Evolutionary conservation across 1,139 yeast genomes (phyloP).

Genomic region (Martiniozyma asiatica): DNA sequence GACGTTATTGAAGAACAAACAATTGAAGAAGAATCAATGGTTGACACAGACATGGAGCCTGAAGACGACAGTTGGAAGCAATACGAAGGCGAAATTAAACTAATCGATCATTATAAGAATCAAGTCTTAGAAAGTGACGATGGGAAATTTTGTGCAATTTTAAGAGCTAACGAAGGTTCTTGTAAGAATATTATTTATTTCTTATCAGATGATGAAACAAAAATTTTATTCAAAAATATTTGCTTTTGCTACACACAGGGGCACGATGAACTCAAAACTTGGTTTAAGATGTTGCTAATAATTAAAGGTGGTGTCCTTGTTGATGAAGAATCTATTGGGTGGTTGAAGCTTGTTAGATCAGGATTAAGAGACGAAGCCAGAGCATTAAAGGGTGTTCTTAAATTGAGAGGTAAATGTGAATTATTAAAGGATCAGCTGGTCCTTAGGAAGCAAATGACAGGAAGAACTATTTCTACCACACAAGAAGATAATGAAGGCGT

Average conservation of each 20-base stretch:
- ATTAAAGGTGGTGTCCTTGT: slow-evolving; percentile 32
- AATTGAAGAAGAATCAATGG: slow-evolving; percentile 6
- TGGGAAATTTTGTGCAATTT: slow-evolving; percentile 22
- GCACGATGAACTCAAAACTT: slow-evolving; percentile 24
- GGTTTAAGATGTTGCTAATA: slow-evolving; percentile 41
- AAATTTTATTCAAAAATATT: slow-evolving; percentile 26
- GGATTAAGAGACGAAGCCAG: slow-evolving; percentile 22
- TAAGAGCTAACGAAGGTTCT: slow-evolving; percentile 27
- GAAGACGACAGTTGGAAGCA: no score
- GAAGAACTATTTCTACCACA: no score
- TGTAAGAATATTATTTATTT: slow-evolving; percentile 27
- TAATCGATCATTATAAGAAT: slow-evolving; percentile 4
- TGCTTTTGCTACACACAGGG: no score
- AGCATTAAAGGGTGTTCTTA: slow-evolving; percentile 58
- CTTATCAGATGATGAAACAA: slow-evolving; percentile 16
- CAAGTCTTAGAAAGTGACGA: slow-evolving; percentile 16
- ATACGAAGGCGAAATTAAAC: slow-evolving; percentile 7
- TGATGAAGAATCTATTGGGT: slow-evolving; percentile 24
- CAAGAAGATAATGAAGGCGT: no score
- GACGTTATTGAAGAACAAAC: slow-evolving; percentile 12
- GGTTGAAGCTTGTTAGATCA: slow-evolving; percentile 25
- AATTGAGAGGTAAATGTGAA: slow-evolving; percentile 72
- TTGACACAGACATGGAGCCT: slow-evolving; percentile 12
- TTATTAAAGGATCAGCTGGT: slow-evolving; percentile 55
- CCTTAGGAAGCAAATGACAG: slow-evolving; percentile 27